Conservation (phyloP, 495 filamentous ascomycete genomes). For the Durotheca rogersii region DNA sequence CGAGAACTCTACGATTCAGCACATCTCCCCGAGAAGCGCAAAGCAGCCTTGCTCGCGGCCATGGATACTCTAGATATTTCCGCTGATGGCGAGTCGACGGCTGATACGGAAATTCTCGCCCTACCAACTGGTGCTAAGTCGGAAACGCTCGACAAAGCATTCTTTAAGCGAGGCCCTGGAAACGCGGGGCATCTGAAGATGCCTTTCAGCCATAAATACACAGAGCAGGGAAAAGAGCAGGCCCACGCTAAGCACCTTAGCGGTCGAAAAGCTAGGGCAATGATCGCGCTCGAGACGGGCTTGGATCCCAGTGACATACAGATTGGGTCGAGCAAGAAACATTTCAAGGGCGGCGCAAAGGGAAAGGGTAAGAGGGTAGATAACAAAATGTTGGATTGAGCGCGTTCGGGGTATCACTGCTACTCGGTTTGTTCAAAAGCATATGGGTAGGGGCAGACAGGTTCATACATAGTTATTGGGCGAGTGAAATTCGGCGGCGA, state of each 20-base stretch:
- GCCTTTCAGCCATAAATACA: constrained; percentile 85
- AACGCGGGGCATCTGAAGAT: constrained; percentile 66
- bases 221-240: constrained; percentile 65
- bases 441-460: too few species aligned
- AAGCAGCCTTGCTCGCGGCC: constrained; percentile 55
- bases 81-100: constrained; percentile 43
- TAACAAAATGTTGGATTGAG: constrained; percentile 32
- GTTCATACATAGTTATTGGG: too few species aligned
- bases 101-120: constrained; percentile 48
- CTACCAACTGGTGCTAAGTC: constrained; percentile 66
- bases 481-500: too few species aligned
- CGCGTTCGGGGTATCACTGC: not conserved
- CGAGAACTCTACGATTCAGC: constrained; percentile 77
- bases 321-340: constrained; percentile 77
- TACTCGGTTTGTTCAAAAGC: not conserved
- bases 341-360: constrained; percentile 79
- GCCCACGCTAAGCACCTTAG: constrained; percentile 65
- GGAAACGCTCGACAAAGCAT: constrained; percentile 73
- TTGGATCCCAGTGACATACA: constrained; percentile 81
- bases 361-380: constrained; percentile 53
- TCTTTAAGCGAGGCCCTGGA: constrained; percentile 70
- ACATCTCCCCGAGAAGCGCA: constrained; percentile 74
- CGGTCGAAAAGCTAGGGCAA: constrained; percentile 78
- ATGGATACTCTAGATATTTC: constrained; percentile 43
- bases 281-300: constrained; percentile 83